A percentile compares a stretch with the other conserved stretches of the same genome.
phyloP scores from a whole-genome alignment of 192 early-diverging fungal species.

The Coemansia sp. region DNA sequence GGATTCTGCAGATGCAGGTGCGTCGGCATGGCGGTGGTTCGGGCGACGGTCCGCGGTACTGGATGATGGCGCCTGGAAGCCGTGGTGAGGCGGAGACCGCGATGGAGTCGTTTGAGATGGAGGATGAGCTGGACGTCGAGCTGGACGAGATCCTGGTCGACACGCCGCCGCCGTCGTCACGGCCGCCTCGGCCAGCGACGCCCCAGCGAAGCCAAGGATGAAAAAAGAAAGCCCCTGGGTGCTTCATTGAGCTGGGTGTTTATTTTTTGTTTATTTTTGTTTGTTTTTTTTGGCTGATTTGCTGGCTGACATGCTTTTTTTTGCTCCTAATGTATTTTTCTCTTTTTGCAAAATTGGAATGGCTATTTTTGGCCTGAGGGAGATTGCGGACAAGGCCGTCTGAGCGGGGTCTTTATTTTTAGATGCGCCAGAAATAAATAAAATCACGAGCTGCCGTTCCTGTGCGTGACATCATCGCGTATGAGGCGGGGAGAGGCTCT shows the following conservation, averaged over 20 bases:
- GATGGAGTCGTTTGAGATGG: conserved; percentile 8
- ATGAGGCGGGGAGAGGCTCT: too few species aligned
- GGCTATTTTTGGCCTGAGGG: not conserved
- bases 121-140: conserved; percentile 41
- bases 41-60: conserved; percentile 17
- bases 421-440: not conserved
- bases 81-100: conserved; percentile 3
- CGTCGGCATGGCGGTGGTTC: not conserved
- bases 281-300: too few species aligned
- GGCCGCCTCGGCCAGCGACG: not conserved
- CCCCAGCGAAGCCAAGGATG: too few species aligned
- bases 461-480: too few species aligned
- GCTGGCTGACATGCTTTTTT: conserved; percentile 1
- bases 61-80: conserved; percentile 12
- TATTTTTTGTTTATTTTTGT: too few species aligned
- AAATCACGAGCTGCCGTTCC: too few species aligned
- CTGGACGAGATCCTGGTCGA: conserved; percentile 46
- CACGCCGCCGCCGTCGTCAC: conserved; percentile 4
- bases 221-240: too few species aligned
- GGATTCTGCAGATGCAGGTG: conserved; percentile 33
- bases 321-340: conserved; percentile 8
- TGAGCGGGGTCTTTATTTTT: not conserved
- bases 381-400: not conserved
- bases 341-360: not conserved
- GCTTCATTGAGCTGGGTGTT: too few species aligned